These are phyloP conservation scores for Senna siamea DNA, from an alignment of 306 rosid species.

Conservation along the genomic window DNA sequence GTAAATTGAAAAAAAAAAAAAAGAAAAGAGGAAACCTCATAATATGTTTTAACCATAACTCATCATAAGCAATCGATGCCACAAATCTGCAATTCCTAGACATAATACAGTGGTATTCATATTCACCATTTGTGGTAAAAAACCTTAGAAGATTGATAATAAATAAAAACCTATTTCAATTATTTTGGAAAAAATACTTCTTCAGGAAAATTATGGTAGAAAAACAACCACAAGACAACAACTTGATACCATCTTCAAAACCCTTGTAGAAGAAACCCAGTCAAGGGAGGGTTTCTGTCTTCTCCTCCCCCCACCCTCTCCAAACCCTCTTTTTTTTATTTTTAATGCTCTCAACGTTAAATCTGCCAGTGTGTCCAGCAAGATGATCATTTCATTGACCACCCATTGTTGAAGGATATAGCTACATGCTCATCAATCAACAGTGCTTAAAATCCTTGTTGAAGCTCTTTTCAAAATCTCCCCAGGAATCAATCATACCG, in stretches of 20 bases:
- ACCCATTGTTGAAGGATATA: background rate
- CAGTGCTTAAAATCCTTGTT: background rate
- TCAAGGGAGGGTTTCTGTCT: background rate
- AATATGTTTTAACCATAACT: background rate
- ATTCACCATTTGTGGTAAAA: background rate
- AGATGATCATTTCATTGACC: background rate
- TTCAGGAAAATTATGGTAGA: background rate
- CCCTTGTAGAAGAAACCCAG: background rate
- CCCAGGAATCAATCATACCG: background rate
- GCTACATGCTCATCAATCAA: background rate
- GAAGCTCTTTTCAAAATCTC: background rate
- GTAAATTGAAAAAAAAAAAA: too few relatives aligned
- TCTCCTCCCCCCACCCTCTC: background rate
- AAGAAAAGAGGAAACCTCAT: background rate
- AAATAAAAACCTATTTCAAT: too few relatives aligned
- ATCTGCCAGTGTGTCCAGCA: background rate
- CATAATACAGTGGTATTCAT: background rate
- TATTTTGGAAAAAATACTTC: background rate
- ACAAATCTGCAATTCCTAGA: background rate
- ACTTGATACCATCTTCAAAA: slow-evolving; percentile 3
- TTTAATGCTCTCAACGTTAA: background rate
- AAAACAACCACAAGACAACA: background rate
- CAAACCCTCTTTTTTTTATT: background rate
- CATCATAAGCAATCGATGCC: background rate
- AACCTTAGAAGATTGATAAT: background rate